phyloP scores from a whole-genome alignment of 805 yeast species.

The Lachancea kluyveri region DNA sequence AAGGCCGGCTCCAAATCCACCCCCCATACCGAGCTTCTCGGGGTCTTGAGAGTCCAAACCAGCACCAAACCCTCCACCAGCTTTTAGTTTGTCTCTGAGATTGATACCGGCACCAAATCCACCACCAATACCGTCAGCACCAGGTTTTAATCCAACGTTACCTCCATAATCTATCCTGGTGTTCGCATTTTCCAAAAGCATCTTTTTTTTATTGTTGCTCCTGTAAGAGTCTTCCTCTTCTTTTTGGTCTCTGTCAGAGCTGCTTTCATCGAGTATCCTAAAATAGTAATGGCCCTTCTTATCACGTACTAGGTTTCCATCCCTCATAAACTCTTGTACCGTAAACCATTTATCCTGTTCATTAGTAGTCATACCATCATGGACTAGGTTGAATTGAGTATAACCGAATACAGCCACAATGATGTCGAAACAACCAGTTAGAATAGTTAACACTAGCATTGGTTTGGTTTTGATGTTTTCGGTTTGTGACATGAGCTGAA shows the following conservation, averaged over 20 bases:
- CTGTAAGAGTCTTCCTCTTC: no score
- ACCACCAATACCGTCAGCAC: no score
- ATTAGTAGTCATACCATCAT: conserved; percentile 68
- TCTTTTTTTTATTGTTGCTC: no score
- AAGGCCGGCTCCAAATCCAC: background rate
- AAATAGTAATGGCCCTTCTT: conserved; percentile 6
- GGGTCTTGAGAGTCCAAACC: background rate
- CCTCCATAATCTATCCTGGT: no score
- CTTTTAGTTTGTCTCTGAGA: no score
- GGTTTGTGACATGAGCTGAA: conserved; percentile 6
- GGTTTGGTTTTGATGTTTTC: conserved; percentile 13
- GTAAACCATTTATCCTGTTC: conserved; percentile 69
- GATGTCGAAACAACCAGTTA: conserved; percentile 39
- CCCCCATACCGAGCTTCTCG: background rate
- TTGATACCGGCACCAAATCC: no score
- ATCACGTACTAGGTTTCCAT: conserved; percentile 31
- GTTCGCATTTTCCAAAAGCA: no score
- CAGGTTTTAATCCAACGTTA: no score
- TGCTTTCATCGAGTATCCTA: conserved; percentile 4
- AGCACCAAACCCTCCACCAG: background rate
- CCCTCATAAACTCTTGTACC: conserved; percentile 44
- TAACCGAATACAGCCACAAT: conserved; percentile 39
- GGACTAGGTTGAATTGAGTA: conserved; percentile 44
- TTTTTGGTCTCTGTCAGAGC: no score
- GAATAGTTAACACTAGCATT: conserved; percentile 35